Evolutionary conservation across 495 filamentous ascomycete species (phyloP).

Genomic region (Penicillium daleae): DNA sequence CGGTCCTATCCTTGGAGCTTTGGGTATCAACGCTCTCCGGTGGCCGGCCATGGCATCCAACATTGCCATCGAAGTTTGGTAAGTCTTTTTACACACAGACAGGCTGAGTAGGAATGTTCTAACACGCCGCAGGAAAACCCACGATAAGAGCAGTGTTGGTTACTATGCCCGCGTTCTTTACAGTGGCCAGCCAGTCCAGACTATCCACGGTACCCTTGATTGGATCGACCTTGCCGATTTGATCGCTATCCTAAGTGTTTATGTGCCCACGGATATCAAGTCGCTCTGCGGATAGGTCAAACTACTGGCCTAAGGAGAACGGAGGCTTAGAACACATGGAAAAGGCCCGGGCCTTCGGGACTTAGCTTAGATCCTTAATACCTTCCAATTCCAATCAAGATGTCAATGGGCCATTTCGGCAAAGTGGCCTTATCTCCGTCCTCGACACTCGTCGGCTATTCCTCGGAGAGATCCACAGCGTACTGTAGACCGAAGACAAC

Average conservation of each 20-base stretch:
- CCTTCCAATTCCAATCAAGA: neutral
- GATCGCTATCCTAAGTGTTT: conserved; percentile 21
- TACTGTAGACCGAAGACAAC: neutral
- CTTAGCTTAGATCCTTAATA: neutral
- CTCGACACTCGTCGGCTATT: neutral
- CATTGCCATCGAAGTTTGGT: conserved; percentile 39
- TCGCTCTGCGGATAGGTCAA: conserved; percentile 20
- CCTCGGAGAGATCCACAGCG: neutral
- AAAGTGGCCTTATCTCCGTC: neutral
- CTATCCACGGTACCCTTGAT: conserved; percentile 21
- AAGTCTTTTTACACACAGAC: no score
- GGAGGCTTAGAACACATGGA: neutral
- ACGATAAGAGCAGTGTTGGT: neutral
- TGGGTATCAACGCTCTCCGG: conserved; percentile 35
- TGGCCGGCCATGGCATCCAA: conserved; percentile 40
- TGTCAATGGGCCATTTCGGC: neutral
- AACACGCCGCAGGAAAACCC: conserved; percentile 20
- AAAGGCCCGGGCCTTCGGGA: neutral
- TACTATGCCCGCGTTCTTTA: conserved; percentile 46
- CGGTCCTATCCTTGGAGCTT: conserved; percentile 33
- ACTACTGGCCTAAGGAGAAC: neutral
- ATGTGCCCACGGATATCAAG: conserved; percentile 18
- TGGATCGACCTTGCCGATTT: conserved; percentile 20
- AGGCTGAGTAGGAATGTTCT: neutral
- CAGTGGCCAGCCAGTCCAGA: conserved; percentile 35